A percentile compares a stretch with the other conserved stretches of the same genome.
phyloP scores from a whole-genome alignment of 192 early-diverging fungal genomes.

The Rhizophagus prolifer region DNA sequence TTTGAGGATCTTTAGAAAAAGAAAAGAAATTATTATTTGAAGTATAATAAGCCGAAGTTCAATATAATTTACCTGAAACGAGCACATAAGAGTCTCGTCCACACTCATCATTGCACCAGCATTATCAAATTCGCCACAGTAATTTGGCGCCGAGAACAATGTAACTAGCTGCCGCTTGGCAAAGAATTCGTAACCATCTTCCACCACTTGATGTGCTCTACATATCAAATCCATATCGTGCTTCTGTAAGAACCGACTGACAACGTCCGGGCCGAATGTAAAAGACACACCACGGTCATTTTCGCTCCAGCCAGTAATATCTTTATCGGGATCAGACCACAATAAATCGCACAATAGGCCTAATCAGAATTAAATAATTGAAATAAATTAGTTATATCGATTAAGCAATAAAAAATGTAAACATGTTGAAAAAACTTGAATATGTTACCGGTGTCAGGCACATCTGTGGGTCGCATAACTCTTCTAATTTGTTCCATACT shows the following conservation, averaged over 20 bases:
- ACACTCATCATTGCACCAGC: conserved; percentile 89
- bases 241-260: conserved; percentile 89
- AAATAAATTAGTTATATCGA: background rate
- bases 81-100: conserved; percentile 82
- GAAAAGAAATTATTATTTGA: background rate
- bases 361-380: conserved; percentile 34
- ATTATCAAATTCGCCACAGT: conserved; percentile 91
- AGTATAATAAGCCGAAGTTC: background rate
- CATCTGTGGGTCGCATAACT: conserved; percentile 97
- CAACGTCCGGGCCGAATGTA: conserved; percentile 95
- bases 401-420: background rate
- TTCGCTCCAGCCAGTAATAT: conserved; percentile 93
- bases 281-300: conserved; percentile 96
- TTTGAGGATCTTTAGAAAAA: conserved; percentile 75
- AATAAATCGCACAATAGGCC: conserved; percentile 90
- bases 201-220: conserved; percentile 97
- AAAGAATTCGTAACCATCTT: conserved; percentile 99
- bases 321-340: conserved; percentile 98
- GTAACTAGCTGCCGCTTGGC: conserved; percentile 95
- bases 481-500: conserved; percentile 97
- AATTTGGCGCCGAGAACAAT: conserved; percentile 95
- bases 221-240: conserved; percentile 98
- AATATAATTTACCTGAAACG: conserved; percentile 61
- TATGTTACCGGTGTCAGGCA: conserved; percentile 86
- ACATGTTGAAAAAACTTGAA: background rate